Base-by-base conservation (phyloP, 192 early-diverging fungal species). In the Coemansia sp. region DNA sequence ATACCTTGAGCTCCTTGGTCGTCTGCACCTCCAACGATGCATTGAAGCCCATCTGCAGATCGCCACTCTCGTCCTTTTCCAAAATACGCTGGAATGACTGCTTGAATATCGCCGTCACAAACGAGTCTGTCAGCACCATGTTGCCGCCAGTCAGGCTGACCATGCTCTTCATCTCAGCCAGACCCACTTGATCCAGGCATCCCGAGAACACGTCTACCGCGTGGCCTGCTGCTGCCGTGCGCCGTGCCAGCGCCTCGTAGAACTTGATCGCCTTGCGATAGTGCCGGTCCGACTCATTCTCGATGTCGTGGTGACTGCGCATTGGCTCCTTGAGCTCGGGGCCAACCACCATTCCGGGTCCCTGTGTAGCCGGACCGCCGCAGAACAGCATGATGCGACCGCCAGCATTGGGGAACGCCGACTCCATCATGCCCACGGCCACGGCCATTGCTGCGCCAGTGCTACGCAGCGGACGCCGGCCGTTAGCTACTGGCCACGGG, bases 301-400 rank as follows among this genome's bases (percentile, higher is more conserved):
- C 94, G 51, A 99, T 88, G 56, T 99, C 96, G 62, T 96, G 91
- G 73, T 99, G 96, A n/a, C 93, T 93, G 54, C 96, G 88, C 49
- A 99, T 93, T 11, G 89, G 85, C 70, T 99, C 96, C 64, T 87
- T 83, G 34, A 99, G 82, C 68, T 96, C 94, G 23, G 81, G 81
- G 11, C 92, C 89, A 1, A 99, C 94, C 12, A 99, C 92, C 81
- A 90, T 83, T 40, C 96, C 96, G 16, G 96, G 96, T 4, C 96
- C 96, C 64, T 94, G 90, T 6, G 96, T 94, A 20, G 86, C 85
- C 8, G 96, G 85, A 12, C 96, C 96, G 44, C 96, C 94, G 41
- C 82, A 76, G 68, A 99, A 99, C 30, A 96, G 59, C 86, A 97
- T 93, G 58, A 97, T 88, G 41, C 93, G 84, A 0, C 88, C 89